These are phyloP conservation scores for Agroathelia rolfsii DNA, from an alignment of 1,284 basidiomycete genomes.

Conservation along the genomic window DNA sequence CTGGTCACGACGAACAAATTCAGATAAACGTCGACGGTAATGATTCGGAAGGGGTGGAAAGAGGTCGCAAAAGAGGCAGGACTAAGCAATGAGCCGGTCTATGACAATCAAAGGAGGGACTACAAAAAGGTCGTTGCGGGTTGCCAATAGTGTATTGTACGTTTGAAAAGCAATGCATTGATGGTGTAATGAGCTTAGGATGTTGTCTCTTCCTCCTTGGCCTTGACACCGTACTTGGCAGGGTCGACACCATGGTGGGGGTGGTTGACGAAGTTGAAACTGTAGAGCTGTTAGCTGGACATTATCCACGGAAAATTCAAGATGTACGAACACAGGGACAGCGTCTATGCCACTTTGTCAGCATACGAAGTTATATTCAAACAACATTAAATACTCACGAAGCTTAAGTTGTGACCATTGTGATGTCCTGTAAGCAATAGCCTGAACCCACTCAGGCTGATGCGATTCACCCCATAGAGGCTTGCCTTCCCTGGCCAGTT, in stretches of 20 bases:
- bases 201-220: slow-evolving; percentile 17
- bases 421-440: slow-evolving; percentile 83
- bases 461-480: slow-evolving; percentile 78
- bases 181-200: neutral
- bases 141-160: no score
- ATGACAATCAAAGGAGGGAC: no score
- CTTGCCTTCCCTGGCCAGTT: slow-evolving; percentile 64
- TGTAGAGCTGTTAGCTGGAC: slow-evolving; percentile 22
- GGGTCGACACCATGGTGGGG: slow-evolving; percentile 79
- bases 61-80: neutral
- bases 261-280: slow-evolving; percentile 92
- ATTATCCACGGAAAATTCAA: slow-evolving; percentile 5
- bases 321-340: slow-evolving; percentile 55
- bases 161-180: neutral
- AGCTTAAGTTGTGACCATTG: slow-evolving; percentile 88
- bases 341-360: slow-evolving; percentile 29
- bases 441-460: slow-evolving; percentile 84
- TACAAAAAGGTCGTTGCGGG: no score
- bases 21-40: neutral
- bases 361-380: neutral
- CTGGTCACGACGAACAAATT: slow-evolving; percentile 14
- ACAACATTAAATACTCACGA: slow-evolving; percentile 44
- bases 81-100: no score
- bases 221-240: slow-evolving; percentile 58
- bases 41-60: slow-evolving; percentile 1